Percentiles rank a stretch among this genome's conserved stretches.
Conservation (phyloP, 257 asterid species). For the Solanum verrucosum region DNA sequence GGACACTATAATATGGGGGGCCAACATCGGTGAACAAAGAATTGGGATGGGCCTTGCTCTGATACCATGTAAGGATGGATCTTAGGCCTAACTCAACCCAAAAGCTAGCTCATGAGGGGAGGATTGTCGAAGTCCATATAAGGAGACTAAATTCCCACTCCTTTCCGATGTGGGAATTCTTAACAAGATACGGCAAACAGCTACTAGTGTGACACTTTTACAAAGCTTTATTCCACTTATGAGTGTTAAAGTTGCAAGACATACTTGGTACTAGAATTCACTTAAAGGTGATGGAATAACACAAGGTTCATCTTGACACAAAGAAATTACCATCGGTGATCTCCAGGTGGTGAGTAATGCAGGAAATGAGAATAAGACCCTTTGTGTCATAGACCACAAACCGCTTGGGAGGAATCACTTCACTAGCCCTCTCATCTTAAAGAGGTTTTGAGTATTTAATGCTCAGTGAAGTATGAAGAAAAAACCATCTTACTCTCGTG, state of each 20-base stretch:
- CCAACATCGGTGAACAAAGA: background rate
- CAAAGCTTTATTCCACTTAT: background rate
- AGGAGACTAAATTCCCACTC: background rate
- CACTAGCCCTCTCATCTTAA: background rate
- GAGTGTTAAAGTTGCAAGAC: background rate
- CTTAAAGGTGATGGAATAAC: background rate
- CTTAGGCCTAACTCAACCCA: background rate
- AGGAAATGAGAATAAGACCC: background rate
- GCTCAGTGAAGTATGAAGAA: background rate
- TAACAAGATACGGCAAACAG: background rate
- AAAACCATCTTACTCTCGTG: background rate
- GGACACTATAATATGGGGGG: background rate
- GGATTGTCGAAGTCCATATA: background rate
- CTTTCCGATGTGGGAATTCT: background rate
- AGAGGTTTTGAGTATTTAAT: background rate
- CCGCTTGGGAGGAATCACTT: background rate
- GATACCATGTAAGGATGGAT: background rate
- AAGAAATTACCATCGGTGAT: background rate
- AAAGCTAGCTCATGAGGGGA: background rate
- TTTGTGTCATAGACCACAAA: background rate
- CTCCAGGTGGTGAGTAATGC: background rate
- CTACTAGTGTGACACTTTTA: background rate
- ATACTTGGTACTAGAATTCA: background rate
- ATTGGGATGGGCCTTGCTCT: background rate
- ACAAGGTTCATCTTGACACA: background rate